Evolutionary conservation across 1,139 yeast genomes (phyloP).

Genomic region (Nakaseomyces nivariensis): DNA sequence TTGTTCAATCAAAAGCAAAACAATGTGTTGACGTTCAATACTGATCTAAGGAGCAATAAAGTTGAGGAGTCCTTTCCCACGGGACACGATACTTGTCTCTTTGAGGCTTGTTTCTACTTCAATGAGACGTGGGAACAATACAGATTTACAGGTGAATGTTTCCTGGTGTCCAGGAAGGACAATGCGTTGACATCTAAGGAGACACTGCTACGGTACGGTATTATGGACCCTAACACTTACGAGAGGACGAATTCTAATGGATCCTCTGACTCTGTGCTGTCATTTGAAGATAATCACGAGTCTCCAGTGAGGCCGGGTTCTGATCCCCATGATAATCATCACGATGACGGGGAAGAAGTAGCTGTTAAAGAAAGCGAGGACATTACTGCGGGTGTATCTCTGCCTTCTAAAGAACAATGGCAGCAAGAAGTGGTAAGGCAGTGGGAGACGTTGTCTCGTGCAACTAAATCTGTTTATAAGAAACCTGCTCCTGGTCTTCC

Average conservation of each 20-base stretch:
- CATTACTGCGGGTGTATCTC: slow-evolving; percentile 4
- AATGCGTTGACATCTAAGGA: slow-evolving; percentile 9
- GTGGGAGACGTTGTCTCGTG: slow-evolving; percentile 52
- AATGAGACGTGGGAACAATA: slow-evolving; percentile 53
- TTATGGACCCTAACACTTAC: slow-evolving; percentile 26
- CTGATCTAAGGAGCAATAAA: slow-evolving; percentile 64
- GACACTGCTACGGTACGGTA: slow-evolving; percentile 13
- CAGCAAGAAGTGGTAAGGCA: slow-evolving; percentile 47
- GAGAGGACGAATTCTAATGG: not conserved
- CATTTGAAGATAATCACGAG: slow-evolving; percentile 4
- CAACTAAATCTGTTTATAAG: slow-evolving; percentile 53
- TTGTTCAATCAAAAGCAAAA: slow-evolving; percentile 59
- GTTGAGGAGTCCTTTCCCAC: slow-evolving; percentile 38
- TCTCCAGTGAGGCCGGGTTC: not conserved
- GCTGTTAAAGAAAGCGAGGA: slow-evolving; percentile 6
- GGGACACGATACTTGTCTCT: slow-evolving; percentile 33
- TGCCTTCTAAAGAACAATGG: slow-evolving; percentile 59
- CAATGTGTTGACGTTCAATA: slow-evolving; percentile 58
- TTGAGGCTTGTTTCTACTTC: slow-evolving; percentile 74
- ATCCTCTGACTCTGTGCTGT: not conserved
- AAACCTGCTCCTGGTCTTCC: slow-evolving; percentile 61
- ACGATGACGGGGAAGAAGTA: slow-evolving; percentile 8
- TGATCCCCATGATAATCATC: slow-evolving; percentile 1
- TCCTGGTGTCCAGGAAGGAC: slow-evolving; percentile 14
- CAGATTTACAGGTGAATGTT: slow-evolving; percentile 58